Conservation (phyloP, 306 rosid genomes). For the Rosa lucieae region DNA sequence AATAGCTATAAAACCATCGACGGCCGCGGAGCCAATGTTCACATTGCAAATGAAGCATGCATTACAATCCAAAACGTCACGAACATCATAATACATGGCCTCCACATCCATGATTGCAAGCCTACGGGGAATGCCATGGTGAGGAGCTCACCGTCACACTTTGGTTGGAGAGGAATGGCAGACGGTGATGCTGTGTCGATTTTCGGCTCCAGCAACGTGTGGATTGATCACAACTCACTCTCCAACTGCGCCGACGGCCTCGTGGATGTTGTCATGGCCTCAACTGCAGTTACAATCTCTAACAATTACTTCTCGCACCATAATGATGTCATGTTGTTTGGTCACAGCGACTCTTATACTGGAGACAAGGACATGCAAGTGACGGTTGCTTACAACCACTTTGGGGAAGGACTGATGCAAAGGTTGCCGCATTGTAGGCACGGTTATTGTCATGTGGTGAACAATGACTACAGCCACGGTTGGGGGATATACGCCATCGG, state of each 20-base stretch:
- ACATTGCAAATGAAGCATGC: background rate
- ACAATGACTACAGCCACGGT: background rate
- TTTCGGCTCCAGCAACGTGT: background rate
- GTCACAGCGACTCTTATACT: background rate
- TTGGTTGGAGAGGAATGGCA: background rate
- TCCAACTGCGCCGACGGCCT: background rate
- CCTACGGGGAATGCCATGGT: background rate
- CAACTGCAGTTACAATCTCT: background rate
- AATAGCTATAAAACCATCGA: background rate
- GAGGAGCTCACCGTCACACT: background rate
- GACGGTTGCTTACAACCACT: background rate
- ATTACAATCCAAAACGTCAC: slow-evolving; percentile 1
- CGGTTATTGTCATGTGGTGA: slow-evolving; percentile 2
- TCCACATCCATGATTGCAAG: background rate
- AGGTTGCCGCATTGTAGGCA: slow-evolving; percentile 4
- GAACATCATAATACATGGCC: background rate
- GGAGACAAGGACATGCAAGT: background rate
- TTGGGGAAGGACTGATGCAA: background rate
- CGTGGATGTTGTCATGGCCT: slow-evolving; percentile 2
- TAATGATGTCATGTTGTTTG: background rate
- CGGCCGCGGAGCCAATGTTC: background rate
- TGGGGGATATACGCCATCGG: background rate
- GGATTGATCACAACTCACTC: background rate
- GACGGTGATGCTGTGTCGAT: slow-evolving; percentile 1
- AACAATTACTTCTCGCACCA: background rate